phyloP scores from a whole-genome alignment of 352 stramenopile genomes.

The Peronospora farinosa region DNA sequence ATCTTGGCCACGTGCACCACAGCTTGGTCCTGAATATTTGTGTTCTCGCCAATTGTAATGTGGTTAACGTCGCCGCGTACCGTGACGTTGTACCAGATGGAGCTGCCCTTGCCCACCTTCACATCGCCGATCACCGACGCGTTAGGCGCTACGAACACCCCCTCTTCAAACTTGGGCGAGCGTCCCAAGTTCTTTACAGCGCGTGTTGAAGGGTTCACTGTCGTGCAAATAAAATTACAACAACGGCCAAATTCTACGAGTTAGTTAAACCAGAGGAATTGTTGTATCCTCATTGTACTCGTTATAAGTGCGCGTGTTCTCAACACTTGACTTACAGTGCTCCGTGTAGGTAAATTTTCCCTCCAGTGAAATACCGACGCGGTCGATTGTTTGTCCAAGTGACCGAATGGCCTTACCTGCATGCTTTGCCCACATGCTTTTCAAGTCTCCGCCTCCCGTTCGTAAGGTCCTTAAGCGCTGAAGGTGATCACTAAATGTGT shows the following conservation, averaged over 20 bases:
- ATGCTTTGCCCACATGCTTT: constrained; percentile 55
- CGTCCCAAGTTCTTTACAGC: constrained; percentile 67
- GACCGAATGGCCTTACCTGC: constrained; percentile 82
- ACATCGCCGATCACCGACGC: constrained; percentile 91
- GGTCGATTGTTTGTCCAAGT: constrained; percentile 80
- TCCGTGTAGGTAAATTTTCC: constrained; percentile 81
- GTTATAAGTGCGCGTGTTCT: background rate
- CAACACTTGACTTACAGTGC: constrained; percentile 57
- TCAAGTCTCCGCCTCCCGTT: constrained; percentile 34
- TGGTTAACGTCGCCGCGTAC: constrained; percentile 88
- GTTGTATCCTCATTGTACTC: background rate
- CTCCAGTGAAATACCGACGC: constrained; percentile 77
- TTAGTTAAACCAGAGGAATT: constrained; percentile 6
- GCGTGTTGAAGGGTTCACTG: constrained; percentile 82
- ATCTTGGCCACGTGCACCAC: constrained; percentile 94
- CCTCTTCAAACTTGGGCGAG: constrained; percentile 44
- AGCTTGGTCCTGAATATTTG: constrained; percentile 89
- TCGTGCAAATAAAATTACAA: background rate
- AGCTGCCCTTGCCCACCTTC: constrained; percentile 85
- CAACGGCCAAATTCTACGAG: constrained; percentile 1
- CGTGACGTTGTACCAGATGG: constrained; percentile 91
- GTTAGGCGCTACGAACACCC: constrained; percentile 87
- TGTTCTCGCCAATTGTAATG: constrained; percentile 91
- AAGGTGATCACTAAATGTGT: background rate
- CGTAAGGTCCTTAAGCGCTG: constrained; percentile 10